A percentile compares a stretch with the other conserved stretches of the same genome.
Evolutionary conservation across 116 monocot species (phyloP).

Genomic region (Iris pallida): DNA sequence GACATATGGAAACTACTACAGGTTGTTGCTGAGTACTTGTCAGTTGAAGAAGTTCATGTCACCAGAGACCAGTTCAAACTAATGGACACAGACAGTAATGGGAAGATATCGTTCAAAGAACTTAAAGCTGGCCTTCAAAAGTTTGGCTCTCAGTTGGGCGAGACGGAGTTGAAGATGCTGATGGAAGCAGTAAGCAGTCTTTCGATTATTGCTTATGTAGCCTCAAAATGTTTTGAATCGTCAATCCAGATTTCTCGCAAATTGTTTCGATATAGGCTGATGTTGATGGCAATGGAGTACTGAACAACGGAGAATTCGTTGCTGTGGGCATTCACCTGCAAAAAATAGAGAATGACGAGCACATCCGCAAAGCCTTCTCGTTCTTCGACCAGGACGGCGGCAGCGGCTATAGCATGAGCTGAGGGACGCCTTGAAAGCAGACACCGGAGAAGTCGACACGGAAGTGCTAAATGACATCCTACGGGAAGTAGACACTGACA

Average conservation of each 20-base stretch:
- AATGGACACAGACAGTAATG: constrained; percentile 65
- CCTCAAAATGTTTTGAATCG: too few species aligned
- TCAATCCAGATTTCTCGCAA: too few species aligned
- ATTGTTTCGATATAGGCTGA: constrained; percentile 44
- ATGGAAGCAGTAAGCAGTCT: constrained; percentile 72
- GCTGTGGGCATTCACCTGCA: constrained; percentile 59
- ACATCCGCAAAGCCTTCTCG: constrained; percentile 56
- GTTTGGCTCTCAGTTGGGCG: constrained; percentile 47
- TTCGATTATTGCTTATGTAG: too few species aligned
- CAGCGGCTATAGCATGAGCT: constrained; percentile 61
- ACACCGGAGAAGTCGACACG: constrained; percentile 28
- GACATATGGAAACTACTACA: constrained; percentile 8
- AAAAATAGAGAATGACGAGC: constrained; percentile 56
- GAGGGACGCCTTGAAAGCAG: constrained; percentile 41
- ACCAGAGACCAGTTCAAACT: constrained; percentile 60
- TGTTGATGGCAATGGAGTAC: constrained; percentile 61
- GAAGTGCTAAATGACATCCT: constrained; percentile 43
- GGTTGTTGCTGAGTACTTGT: constrained; percentile 73
- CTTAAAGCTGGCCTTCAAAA: constrained; percentile 63
- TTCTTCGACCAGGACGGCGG: constrained; percentile 66
- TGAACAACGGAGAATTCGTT: constrained; percentile 78
- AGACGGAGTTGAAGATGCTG: constrained; percentile 44
- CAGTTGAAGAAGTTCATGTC: constrained; percentile 61
- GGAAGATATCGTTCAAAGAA: constrained; percentile 66
- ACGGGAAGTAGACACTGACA: constrained; percentile 62